Evolutionary conservation across 345 rosid species (phyloP), one percentile per base, ranked within the genome.

Genomic region (Diplotaxis tenuifolia): DNA sequence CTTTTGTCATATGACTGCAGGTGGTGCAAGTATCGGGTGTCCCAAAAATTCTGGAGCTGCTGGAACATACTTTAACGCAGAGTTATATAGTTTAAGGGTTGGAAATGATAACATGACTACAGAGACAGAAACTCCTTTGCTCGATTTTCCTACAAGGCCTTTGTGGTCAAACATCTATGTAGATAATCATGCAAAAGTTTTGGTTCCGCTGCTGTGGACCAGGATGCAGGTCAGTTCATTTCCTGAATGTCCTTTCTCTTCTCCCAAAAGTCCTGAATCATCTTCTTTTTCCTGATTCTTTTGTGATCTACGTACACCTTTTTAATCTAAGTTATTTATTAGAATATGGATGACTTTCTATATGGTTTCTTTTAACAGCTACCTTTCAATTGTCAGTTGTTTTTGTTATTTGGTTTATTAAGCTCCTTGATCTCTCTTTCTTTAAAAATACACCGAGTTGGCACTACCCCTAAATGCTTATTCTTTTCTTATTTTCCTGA

Each of bases 121-220:
- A 36, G 96, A 92, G 72, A 91, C 99, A 32, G 97, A 92, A 75
- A 95, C 99, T 54, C 97, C 97, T 73, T 82, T 92, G 83, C 97
- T 95, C 36, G 96, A 85, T 82, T 95, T 95, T 78, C 87, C 97
- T 56, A 91, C 90, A 61, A 80, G 81, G 56, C 93, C 86, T 77
- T 78, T 83, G 22, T 89, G 96, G 97, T 91, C 99, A 61, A 90
- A 90, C 89, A 91, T 95, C 65, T 83, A 85, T 71, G 96, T 95
- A 76, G 96, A 92, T 83, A 92, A 95, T 76, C 80, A 86, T 76
- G 99, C 99, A 62, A 91, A 87, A 84, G 97, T 88, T 76, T 81
- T 92, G 85, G 96, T 95, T 75, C 99, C 99, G 20, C 83, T 95
- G 65, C 90, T 87, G 71, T 95, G 99, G 99, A 87, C 86, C 66